These are phyloP conservation scores for Juglanconis sp. DNA, from an alignment of 2,329 filamentous ascomycete genomes.

Conservation along the genomic window DNA sequence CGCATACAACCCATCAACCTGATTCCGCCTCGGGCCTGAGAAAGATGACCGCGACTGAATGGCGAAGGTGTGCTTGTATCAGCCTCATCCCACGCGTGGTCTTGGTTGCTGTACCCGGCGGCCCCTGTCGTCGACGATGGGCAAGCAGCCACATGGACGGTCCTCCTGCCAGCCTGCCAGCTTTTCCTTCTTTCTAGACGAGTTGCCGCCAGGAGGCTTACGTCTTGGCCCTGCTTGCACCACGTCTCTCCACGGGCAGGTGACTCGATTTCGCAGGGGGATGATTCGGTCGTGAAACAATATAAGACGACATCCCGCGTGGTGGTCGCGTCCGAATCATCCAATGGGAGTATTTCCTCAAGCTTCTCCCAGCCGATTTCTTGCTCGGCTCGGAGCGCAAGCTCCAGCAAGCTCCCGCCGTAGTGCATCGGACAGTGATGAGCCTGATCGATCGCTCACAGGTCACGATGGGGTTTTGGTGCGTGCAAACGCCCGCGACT, in stretches of 20 bases:
- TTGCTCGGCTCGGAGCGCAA: neutral
- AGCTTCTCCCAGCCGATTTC: neutral
- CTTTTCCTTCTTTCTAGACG: neutral
- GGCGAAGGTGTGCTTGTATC: neutral
- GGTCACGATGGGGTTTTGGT: neutral
- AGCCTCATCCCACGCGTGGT: neutral
- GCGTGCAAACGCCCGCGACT: neutral
- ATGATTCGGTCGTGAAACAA: neutral
- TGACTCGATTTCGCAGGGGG: neutral
- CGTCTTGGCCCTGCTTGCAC: neutral
- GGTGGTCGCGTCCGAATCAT: neutral
- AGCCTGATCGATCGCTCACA: neutral
- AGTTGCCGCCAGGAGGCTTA: neutral
- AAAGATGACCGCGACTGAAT: neutral
- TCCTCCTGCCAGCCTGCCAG: neutral
- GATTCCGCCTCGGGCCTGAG: neutral
- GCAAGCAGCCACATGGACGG: neutral
- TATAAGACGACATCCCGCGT: constrained; percentile 8
- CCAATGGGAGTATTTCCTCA: constrained; percentile 11
- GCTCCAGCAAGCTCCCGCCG: neutral
- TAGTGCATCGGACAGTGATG: neutral
- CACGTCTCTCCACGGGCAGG: constrained; percentile 9
- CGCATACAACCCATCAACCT: neutral
- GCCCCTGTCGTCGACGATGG: neutral
- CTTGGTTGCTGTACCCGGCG: constrained; percentile 1